Percentiles rank a stretch among this genome's conserved stretches.
phyloP scores from a whole-genome alignment of 1,284 basidiomycete genomes.

The Naganishia sp. region DNA sequence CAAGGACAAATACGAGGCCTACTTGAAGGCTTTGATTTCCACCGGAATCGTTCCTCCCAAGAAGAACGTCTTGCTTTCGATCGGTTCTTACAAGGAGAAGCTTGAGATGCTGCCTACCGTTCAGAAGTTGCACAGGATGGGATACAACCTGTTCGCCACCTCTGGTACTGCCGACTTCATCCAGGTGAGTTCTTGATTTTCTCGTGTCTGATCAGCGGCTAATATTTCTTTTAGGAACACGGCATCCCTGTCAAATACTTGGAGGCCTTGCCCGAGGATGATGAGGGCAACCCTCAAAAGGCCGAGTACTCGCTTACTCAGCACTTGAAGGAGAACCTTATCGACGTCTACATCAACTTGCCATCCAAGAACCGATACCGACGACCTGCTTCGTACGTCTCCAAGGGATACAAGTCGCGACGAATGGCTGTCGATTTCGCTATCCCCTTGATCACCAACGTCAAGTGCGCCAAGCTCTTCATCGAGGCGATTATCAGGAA shows the following conservation, averaged over 20 bases:
- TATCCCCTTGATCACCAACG: conserved; percentile 95
- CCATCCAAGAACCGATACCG: conserved; percentile 98
- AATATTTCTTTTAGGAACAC: conserved; percentile 44
- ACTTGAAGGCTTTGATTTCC: conserved; percentile 93
- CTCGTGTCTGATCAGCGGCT: neutral
- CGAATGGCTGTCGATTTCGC: conserved; percentile 99
- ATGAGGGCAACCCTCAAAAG: conserved; percentile 72
- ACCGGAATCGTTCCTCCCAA: conserved; percentile 92
- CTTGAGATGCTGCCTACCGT: conserved; percentile 92
- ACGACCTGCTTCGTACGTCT: conserved; percentile 93
- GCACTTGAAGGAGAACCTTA: conserved; percentile 91
- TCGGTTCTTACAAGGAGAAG: conserved; percentile 97
- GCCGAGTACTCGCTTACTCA: conserved; percentile 93
- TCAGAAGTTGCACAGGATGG: conserved; percentile 91
- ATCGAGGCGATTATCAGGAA: conserved; percentile 91
- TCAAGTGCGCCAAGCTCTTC: conserved; percentile 97
- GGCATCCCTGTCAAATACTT: conserved; percentile 70
- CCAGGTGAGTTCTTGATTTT: conserved; percentile 60
- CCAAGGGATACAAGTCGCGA: conserved; percentile 94
- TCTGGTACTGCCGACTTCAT: conserved; percentile 96
- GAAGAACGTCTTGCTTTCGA: conserved; percentile 91
- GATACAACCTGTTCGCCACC: conserved; percentile 96
- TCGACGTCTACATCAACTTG: conserved; percentile 99
- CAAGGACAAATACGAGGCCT: conserved; percentile 95
- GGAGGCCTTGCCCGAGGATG: conserved; percentile 77